Evolutionary conservation across 1,284 basidiomycete genomes (phyloP), one percentile per base, ranked within the genome.

Genomic region (Puccinia horiana): DNA sequence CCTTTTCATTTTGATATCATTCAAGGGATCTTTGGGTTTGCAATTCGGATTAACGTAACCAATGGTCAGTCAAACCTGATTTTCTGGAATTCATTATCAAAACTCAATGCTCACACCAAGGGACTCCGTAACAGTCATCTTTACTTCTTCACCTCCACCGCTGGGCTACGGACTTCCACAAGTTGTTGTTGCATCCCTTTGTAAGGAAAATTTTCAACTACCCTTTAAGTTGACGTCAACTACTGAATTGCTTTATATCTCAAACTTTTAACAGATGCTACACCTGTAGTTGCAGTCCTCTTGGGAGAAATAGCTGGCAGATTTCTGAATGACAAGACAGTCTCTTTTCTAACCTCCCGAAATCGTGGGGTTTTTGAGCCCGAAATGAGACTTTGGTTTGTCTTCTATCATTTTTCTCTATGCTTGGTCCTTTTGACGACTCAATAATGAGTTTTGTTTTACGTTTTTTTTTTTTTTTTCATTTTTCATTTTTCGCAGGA

Each of bases 41-140:
- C 88, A 52, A 91, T 93, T 80, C 92, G 92, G 52, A 90, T 93
- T 79, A 93, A 93, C 83, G 92, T 92, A 2, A 93, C 92, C 5
- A 92, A 91, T 75, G 91, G 90, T 0, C 91, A 92, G 9, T 83
- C 61, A 26, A 74, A 47, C 20, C 8, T 49, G 44, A 74, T 49
- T 32, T 40, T 18, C 32, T 32, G 18, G 16, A 54, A 44, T n/a
- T 20, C 16, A 37, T 4, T 37, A 40, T 11, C 56, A 54, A 44
- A 42, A 14, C 40, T 8, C 56, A 20, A 44, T 23, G 23, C 67
- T 56, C n/a, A 79, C n/a, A 8, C 3, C n/a, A 47, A 23, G 18
- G 3, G 8, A 37, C 32, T 54, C 3, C 37, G 11, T 56, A 44
- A 52, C 37, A 80, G 78, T 73, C 26, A 44, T 84, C 54, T 92